Conservation (phyloP, 768 basidiomycete genomes). For the Lenzites betulinus region DNA sequence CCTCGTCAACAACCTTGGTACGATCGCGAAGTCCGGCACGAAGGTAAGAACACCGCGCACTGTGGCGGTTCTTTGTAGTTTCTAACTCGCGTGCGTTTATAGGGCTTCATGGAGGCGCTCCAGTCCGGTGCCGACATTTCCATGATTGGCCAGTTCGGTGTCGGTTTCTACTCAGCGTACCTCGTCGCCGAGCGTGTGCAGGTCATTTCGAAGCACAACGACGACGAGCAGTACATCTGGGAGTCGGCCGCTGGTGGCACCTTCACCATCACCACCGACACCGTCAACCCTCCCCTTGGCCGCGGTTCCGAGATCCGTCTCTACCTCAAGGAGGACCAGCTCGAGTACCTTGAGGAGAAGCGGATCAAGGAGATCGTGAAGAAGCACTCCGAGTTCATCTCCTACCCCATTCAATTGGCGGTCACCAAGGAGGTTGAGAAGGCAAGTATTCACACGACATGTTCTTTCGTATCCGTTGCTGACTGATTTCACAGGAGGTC, state of each 20-base stretch:
- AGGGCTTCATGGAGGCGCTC: constrained; percentile 99
- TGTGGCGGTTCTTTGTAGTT: not conserved
- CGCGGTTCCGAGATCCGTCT: constrained; percentile 94
- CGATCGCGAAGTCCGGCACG: constrained; percentile 93
- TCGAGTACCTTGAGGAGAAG: constrained; percentile 99
- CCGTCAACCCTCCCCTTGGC: constrained; percentile 84
- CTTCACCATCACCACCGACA: constrained; percentile 97
- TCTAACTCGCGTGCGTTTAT: constrained; percentile 9
- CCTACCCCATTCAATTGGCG: constrained; percentile 97
- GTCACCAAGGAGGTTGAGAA: constrained; percentile 99
- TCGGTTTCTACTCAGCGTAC: constrained; percentile 99
- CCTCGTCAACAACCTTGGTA: constrained; percentile 98
- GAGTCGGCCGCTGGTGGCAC: constrained; percentile 99
- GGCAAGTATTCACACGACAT: constrained; percentile 49
- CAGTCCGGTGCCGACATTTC: constrained; percentile 86
- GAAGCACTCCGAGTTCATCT: constrained; percentile 99
- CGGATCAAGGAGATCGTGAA: constrained; percentile 99
- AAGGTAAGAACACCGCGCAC: constrained; percentile 52
- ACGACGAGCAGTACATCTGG: constrained; percentile 99
- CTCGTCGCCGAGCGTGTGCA: constrained; percentile 98
- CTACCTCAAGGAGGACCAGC: constrained; percentile 97
- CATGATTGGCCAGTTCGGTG: constrained; percentile 99
- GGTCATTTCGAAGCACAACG: constrained; percentile 99
- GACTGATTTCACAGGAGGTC: constrained; percentile 62
- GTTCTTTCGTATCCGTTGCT: not conserved